phyloP scores from a whole-genome alignment of 2,329 filamentous ascomycete species.

The Fusarium citri region DNA sequence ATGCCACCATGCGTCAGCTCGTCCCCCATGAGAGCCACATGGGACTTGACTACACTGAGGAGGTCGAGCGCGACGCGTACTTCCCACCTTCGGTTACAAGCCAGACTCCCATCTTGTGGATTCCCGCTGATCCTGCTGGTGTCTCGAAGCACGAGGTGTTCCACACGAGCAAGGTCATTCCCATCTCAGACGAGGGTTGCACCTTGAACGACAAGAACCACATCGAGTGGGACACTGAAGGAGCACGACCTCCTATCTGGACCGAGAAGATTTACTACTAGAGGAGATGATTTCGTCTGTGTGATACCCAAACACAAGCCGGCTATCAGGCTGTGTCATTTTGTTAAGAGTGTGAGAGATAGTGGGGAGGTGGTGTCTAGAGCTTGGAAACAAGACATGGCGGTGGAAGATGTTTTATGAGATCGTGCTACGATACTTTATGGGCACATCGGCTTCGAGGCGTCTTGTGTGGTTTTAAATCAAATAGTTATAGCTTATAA shows the following conservation, averaged over 20 bases:
- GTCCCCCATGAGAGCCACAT: slow-evolving; percentile 69
- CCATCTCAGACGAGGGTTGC: slow-evolving; percentile 79
- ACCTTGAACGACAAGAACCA: slow-evolving; percentile 73
- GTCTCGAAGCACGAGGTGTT: slow-evolving; percentile 78
- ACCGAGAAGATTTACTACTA: slow-evolving; percentile 60
- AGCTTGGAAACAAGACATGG: slow-evolving; percentile 1
- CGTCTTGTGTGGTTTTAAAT: slow-evolving; percentile 4
- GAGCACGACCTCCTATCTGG: slow-evolving; percentile 58
- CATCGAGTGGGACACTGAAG: slow-evolving; percentile 56
- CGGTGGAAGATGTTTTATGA: slow-evolving; percentile 4
- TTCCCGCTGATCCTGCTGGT: slow-evolving; percentile 76
- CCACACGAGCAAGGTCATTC: slow-evolving; percentile 73
- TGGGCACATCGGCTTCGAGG: neutral
- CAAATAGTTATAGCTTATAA: slow-evolving; percentile 20
- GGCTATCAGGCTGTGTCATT: slow-evolving; percentile 40
- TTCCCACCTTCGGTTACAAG: slow-evolving; percentile 75
- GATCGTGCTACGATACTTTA: neutral
- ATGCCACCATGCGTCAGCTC: slow-evolving; percentile 75
- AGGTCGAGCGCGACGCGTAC: slow-evolving; percentile 76
- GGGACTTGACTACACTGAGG: slow-evolving; percentile 67
- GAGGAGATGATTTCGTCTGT: slow-evolving; percentile 19
- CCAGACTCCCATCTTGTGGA: slow-evolving; percentile 75
- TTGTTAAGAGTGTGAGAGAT: slow-evolving; percentile 3
- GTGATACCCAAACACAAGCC: slow-evolving; percentile 45
- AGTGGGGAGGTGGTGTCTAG: neutral